Base-by-base conservation (phyloP, 2,329 filamentous ascomycete genomes). In the Cercospora zeae-maydis region DNA sequence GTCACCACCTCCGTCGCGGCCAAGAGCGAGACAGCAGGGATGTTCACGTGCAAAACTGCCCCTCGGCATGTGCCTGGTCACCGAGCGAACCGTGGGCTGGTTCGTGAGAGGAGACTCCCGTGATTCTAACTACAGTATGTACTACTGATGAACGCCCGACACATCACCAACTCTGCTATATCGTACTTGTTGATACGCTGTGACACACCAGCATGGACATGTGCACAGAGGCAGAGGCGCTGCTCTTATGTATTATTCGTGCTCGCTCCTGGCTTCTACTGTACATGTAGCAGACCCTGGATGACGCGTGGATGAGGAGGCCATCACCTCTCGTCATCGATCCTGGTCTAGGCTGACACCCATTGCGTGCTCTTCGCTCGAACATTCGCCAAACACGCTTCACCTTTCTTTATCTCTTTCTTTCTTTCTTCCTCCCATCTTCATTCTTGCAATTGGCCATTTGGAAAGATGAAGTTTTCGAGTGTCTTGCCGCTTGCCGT, bases 401-500 rank as follows among this genome's bases (percentile, higher is more conserved):
- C 47, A 14, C 37, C 58, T 53, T 27, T 10, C 16, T 1, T 47
- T 49, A 51, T 49, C 56, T 1, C 58, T 53, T 27, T 10, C 16
- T 1, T 47, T 49, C 54, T 49, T 58, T 1, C 51, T 21, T 27
- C 53, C 33, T 14, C 24, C 62, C 49, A 51, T n/a, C 30, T 33
- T 52, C 51, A 39, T 11, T n/a, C 51, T 27, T 27, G 45, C 39
- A 13, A 19, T 53, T 16, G 37, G 31, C 10, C 14, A 27, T 7
- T 39, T 37, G 53, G 30, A 54, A 77, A 64, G 49, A 84, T 84
- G 82, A 83, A 79, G 75, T 74, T 82, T 71, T 73, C 75, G 57
- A 75, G 75, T 53, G 67, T 84, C 49, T 71, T 85, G 64, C 79
- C 82, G 61, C 74, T 84, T 55, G 79, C 80, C 68, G 80, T 81